A percentile compares a stretch with the other conserved stretches of the same genome.
Conservation (phyloP, 495 filamentous ascomycete species). For the Apodospora peruviana region DNA sequence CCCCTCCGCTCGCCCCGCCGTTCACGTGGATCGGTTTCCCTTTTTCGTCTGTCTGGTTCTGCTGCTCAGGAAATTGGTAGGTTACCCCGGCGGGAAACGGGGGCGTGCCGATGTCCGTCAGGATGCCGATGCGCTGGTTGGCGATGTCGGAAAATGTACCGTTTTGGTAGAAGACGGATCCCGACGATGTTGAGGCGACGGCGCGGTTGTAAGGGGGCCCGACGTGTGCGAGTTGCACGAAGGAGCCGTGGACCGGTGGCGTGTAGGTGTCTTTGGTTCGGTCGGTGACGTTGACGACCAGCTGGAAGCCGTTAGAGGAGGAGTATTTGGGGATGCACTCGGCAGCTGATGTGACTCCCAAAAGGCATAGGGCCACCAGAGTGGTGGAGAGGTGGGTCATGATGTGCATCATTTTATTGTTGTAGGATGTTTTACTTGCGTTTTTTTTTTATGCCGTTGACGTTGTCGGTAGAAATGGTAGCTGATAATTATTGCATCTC, state of each 20-base stretch:
- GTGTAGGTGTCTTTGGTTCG: neutral
- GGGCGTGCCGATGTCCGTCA: neutral
- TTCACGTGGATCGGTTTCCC: neutral
- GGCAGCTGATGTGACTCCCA: no score
- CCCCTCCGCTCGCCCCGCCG: neutral
- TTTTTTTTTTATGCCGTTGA: no score
- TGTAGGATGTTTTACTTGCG: no score
- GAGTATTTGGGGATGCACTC: conserved; percentile 4
- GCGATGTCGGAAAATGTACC: neutral
- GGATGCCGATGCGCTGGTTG: neutral
- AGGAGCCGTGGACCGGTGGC: neutral
- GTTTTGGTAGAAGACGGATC: conserved; percentile 7
- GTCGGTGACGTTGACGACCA: neutral
- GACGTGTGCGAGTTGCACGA: neutral
- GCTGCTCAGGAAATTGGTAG: no score
- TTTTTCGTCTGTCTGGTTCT: no score
- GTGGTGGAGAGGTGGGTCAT: no score
- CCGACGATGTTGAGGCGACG: neutral
- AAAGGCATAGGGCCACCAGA: no score
- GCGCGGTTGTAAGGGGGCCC: conserved; percentile 5
- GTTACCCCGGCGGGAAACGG: no score
- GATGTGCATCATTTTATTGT: no score
- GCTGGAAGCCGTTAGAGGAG: neutral
- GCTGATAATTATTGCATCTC: no score
- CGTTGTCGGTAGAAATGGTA: no score